A percentile compares a stretch with the other conserved stretches of the same genome.
These are phyloP conservation scores for Mortierella antarctica DNA, from an alignment of 192 early-diverging fungal species.

Conservation along the genomic window DNA sequence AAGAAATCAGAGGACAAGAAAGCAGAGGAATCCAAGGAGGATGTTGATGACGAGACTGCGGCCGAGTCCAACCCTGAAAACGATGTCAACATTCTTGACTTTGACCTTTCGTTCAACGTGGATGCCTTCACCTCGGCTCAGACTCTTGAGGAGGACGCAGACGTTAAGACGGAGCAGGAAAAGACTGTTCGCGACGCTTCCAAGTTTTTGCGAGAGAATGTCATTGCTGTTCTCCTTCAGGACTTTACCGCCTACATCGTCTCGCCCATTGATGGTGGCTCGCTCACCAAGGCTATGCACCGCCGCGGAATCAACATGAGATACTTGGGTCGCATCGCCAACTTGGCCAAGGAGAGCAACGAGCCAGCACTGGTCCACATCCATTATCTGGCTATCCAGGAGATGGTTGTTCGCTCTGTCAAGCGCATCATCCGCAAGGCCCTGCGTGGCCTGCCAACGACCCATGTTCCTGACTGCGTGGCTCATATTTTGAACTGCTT, in stretches of 20 bases:
- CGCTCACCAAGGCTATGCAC: slow-evolving; percentile 87
- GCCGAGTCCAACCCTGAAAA: slow-evolving; percentile 51
- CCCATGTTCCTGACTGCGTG: slow-evolving; percentile 70
- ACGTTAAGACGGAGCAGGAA: slow-evolving; percentile 60
- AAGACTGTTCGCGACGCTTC: slow-evolving; percentile 78
- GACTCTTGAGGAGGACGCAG: slow-evolving; percentile 27
- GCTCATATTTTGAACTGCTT: slow-evolving; percentile 88
- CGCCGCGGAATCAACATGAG: slow-evolving; percentile 98
- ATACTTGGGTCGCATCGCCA: slow-evolving; percentile 85
- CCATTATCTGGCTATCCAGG: slow-evolving; percentile 76
- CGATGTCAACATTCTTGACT: slow-evolving; percentile 52
- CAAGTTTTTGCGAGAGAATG: slow-evolving; percentile 77
- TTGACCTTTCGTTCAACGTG: slow-evolving; percentile 64
- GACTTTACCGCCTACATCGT: slow-evolving; percentile 75
- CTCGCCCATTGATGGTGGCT: slow-evolving; percentile 82
- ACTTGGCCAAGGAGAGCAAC: slow-evolving; percentile 68
- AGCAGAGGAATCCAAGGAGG: slow-evolving; percentile 18
- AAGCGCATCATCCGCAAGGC: slow-evolving; percentile 87
- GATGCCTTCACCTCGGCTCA: slow-evolving; percentile 70
- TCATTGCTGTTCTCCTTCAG: slow-evolving; percentile 69
- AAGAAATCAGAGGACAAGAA: slow-evolving; percentile 26
- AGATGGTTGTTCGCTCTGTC: slow-evolving; percentile 88
- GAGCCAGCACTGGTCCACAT: slow-evolving; percentile 67
- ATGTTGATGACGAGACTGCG: slow-evolving; percentile 17
- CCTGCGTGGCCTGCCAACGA: slow-evolving; percentile 66